Conservation (phyloP, 768 basidiomycete species). For the Mycena crocata region DNA sequence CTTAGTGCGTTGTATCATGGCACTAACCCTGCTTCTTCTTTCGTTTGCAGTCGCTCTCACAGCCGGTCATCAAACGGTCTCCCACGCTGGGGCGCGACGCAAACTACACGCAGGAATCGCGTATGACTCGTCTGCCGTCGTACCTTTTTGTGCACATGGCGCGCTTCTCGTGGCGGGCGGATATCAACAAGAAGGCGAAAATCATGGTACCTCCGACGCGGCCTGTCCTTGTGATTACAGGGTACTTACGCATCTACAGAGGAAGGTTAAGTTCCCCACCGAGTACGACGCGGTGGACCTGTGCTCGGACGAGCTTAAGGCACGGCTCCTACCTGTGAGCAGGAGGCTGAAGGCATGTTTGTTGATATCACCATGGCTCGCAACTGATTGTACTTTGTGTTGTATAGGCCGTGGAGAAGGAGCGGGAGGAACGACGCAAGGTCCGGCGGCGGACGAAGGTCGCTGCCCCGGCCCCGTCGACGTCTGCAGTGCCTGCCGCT, state of each 20-base stretch:
- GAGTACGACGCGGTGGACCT: constrained; percentile 91
- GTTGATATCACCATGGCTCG: too few species aligned
- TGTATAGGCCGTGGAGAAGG: constrained; percentile 79
- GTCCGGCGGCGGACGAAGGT: constrained; percentile 81
- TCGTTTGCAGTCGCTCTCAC: constrained; percentile 76
- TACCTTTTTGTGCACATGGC: constrained; percentile 95
- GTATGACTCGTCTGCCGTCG: constrained; percentile 84
- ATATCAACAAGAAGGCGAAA: constrained; percentile 93
- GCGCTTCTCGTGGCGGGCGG: constrained; percentile 93
- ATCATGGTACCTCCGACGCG: constrained; percentile 82
- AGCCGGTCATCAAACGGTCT: constrained; percentile 88
- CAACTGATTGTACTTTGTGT: neutral
- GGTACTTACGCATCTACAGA: constrained; percentile 52
- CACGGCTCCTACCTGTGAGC: constrained; percentile 76
- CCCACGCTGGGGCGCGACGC: constrained; percentile 85
- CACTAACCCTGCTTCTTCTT: neutral
- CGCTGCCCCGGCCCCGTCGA: constrained; percentile 35
- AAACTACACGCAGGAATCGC: constrained; percentile 81
- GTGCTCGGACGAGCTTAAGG: constrained; percentile 81
- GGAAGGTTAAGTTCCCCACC: constrained; percentile 91
- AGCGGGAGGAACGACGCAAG: constrained; percentile 84
- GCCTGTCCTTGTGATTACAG: neutral
- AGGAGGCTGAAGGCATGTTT: constrained; percentile 63
- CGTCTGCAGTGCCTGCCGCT: constrained; percentile 37
- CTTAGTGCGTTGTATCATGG: too few species aligned